These are phyloP conservation scores for Allium cepa DNA, from an alignment of 106 monocot species.

Conservation along the genomic window DNA sequence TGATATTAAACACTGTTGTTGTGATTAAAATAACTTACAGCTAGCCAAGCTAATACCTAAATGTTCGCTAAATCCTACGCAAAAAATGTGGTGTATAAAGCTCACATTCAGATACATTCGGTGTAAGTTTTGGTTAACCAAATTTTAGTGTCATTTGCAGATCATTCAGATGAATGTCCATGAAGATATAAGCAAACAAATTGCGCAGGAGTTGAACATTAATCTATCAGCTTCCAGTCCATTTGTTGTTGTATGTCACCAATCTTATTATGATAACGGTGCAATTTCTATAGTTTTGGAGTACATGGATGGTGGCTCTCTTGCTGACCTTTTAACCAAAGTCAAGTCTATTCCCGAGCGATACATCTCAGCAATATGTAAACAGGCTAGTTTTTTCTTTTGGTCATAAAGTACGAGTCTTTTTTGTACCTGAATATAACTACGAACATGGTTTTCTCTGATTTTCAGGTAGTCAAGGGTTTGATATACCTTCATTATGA, in stretches of 20 bases:
- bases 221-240: conserved; percentile 58
- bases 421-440: no score
- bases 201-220: conserved; percentile 78
- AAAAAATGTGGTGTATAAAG: no score
- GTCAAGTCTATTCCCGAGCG: conserved; percentile 77
- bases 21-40: no score
- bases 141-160: conserved; percentile 18
- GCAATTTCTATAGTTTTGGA: conserved; percentile 83
- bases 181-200: conserved; percentile 44
- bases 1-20: no score
- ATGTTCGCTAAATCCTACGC: no score
- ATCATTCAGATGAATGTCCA: conserved; percentile 71
- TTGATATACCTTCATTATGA: conserved; percentile 85
- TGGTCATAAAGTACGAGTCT: no score
- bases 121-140: no score
- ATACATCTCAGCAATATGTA: conserved; percentile 84
- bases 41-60: no score
- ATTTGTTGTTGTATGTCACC: conserved; percentile 66
- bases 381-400: conserved; percentile 43
- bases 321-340: conserved; percentile 53
- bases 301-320: conserved; percentile 96
- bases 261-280: conserved; percentile 79
- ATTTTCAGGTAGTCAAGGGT: conserved; percentile 65
- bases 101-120: no score
- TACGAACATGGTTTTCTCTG: not conserved